These are phyloP conservation scores for Zoysia japonica DNA, from an alignment of 176 grass and related monocot genomes.

Conservation along the genomic window DNA sequence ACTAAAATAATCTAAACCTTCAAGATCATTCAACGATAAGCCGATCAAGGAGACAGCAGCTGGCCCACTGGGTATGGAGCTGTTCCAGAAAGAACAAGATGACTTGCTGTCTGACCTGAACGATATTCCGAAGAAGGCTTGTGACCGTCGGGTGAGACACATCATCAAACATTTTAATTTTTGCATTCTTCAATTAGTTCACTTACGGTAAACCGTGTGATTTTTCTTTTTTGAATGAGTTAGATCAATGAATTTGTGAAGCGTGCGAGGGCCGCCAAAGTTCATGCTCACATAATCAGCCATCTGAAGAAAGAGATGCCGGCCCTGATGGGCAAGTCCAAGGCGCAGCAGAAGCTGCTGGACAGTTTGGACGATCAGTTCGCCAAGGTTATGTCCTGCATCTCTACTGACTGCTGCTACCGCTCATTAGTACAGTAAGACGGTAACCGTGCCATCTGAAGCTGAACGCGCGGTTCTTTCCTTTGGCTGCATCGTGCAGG, in stretches of 20 bases:
- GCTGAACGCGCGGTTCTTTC: not conserved
- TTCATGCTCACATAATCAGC: constrained; percentile 74
- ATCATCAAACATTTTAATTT: not conserved
- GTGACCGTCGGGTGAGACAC: constrained; percentile 64
- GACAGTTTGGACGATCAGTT: constrained; percentile 64
- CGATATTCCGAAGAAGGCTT: constrained; percentile 90
- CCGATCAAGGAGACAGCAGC: constrained; percentile 60
- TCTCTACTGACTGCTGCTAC: too few species aligned
- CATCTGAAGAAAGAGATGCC: constrained; percentile 86
- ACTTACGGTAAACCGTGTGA: not conserved
- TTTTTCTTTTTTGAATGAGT: not conserved
- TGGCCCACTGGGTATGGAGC: constrained; percentile 67
- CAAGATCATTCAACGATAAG: constrained; percentile 91
- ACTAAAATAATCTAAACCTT: not conserved
- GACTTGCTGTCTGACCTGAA: constrained; percentile 83
- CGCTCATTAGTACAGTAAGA: not conserved
- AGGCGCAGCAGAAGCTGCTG: constrained; percentile 74
- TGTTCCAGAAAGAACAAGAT: constrained; percentile 83
- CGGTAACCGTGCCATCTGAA: not conserved
- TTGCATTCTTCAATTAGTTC: not conserved
- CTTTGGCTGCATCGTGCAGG: constrained; percentile 29
- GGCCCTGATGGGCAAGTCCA: constrained; percentile 75
- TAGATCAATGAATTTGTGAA: constrained; percentile 89
- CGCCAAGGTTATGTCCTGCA: constrained; percentile 31
- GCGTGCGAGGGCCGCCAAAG: constrained; percentile 63